These are phyloP conservation scores for Calophaca sinica DNA, from an alignment of 306 rosid species.

Conservation along the genomic window DNA sequence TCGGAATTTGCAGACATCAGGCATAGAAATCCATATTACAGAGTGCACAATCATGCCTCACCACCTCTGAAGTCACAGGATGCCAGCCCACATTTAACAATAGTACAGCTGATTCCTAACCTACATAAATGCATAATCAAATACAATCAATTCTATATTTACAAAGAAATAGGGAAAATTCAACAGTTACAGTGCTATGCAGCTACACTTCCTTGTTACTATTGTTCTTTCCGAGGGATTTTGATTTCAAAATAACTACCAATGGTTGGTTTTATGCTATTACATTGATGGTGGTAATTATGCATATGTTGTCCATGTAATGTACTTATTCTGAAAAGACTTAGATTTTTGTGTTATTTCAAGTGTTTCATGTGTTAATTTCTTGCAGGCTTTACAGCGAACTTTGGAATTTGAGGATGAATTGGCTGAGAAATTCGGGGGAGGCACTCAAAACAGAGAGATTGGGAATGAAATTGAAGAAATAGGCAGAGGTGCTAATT, in stretches of 20 bases:
- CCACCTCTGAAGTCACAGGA: too few relatives aligned
- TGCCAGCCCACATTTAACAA: too few relatives aligned
- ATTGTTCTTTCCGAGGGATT: slow-evolving; percentile 14
- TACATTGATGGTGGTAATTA: not conserved
- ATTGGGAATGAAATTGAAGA: slow-evolving; percentile 83
- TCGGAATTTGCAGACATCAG: too few relatives aligned
- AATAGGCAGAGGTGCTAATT: slow-evolving; percentile 70
- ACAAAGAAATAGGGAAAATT: not conserved
- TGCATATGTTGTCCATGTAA: slow-evolving; percentile 9
- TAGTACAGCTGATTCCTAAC: not conserved
- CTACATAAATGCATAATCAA: not conserved
- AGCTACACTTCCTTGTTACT: slow-evolving; percentile 2
- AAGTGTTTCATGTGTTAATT: slow-evolving; percentile 45
- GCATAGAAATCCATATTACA: too few relatives aligned
- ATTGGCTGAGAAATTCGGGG: slow-evolving; percentile 97
- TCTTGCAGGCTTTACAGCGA: slow-evolving; percentile 88
- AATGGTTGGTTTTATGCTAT: slow-evolving; percentile 21
- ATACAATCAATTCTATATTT: not conserved
- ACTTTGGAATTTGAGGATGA: slow-evolving; percentile 99
- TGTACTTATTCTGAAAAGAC: slow-evolving; percentile 29
- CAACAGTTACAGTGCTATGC: slow-evolving; percentile 1
- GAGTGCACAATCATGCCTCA: too few relatives aligned
- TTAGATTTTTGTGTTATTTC: slow-evolving; percentile 36
- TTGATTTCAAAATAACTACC: slow-evolving; percentile 16
- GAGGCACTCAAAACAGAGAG: slow-evolving; percentile 86